These are phyloP conservation scores for Dalechampia spathulata DNA, from an alignment of 441 rosid genomes.

Conservation along the genomic window DNA sequence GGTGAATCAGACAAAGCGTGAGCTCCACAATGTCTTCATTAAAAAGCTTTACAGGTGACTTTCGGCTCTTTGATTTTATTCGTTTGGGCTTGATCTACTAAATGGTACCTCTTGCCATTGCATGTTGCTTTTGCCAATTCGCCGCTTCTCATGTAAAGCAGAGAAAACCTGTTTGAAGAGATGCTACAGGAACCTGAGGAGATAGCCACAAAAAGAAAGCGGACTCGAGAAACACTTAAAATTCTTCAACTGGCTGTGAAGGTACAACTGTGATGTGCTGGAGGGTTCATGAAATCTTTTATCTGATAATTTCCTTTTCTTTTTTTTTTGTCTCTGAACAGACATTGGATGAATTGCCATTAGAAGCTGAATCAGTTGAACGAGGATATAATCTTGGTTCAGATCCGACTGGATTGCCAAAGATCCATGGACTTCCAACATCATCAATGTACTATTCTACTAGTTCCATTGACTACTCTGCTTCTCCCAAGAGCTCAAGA, in stretches of 20 bases:
- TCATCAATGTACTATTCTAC: slow-evolving; percentile 48
- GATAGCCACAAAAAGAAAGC: slow-evolving; percentile 22
- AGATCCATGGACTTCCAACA: slow-evolving; percentile 63
- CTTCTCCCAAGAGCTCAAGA: slow-evolving; percentile 52
- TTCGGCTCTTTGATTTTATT: not conserved
- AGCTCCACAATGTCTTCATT: slow-evolving; percentile 29
- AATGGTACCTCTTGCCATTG: too few relatives aligned
- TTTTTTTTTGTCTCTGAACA: slow-evolving; percentile 18
- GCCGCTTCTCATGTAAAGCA: slow-evolving; percentile 12
- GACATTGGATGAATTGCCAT: slow-evolving; percentile 95
- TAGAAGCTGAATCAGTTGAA: slow-evolving; percentile 91
- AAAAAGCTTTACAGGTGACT: slow-evolving; percentile 26
- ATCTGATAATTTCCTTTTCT: too few relatives aligned
- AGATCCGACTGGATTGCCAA: slow-evolving; percentile 73
- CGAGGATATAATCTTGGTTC: slow-evolving; percentile 62
- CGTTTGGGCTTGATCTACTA: not conserved
- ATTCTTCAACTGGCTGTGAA: too few relatives aligned
- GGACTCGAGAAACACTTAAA: slow-evolving; percentile 20
- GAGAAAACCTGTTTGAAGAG: slow-evolving; percentile 33
- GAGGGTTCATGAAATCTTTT: too few relatives aligned
- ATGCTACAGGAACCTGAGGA: slow-evolving; percentile 31
- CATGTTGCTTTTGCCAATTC: too few relatives aligned
- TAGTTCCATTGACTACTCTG: slow-evolving; percentile 39
- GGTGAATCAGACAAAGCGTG: slow-evolving; percentile 38
- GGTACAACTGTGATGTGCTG: too few relatives aligned